Evolutionary conservation across 441 rosid species (phyloP).

Genomic region (Bruguiera hainesii): DNA sequence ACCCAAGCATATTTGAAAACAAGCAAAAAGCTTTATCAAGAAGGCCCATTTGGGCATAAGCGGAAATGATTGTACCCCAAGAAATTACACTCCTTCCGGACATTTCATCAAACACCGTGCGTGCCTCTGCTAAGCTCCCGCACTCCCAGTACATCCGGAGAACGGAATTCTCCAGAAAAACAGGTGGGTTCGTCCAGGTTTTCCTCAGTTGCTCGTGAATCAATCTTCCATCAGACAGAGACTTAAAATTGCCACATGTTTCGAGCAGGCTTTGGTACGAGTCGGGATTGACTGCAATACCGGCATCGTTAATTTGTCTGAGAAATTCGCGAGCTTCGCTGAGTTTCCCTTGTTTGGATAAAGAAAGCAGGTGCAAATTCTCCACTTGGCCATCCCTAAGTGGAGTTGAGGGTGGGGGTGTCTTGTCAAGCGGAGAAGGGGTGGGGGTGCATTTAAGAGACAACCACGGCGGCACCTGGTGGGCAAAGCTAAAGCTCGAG

Average conservation of each 20-base stretch:
- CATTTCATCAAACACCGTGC: slow-evolving; percentile 59
- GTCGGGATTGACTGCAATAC: slow-evolving; percentile 35
- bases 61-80: slow-evolving; percentile 49
- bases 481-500: slow-evolving; percentile 27
- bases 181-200: slow-evolving; percentile 30
- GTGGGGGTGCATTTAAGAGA: slow-evolving; percentile 40
- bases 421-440: slow-evolving; percentile 24
- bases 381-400: slow-evolving; percentile 43
- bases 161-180: slow-evolving; percentile 40
- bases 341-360: slow-evolving; percentile 58
- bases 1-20: slow-evolving; percentile 37
- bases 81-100: slow-evolving; percentile 37
- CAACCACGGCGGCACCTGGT: slow-evolving; percentile 51
- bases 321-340: slow-evolving; percentile 56
- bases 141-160: slow-evolving; percentile 52
- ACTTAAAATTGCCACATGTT: slow-evolving; percentile 37
- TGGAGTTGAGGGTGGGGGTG: slow-evolving; percentile 15
- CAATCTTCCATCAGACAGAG: slow-evolving; percentile 46
- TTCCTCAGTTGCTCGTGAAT: slow-evolving; percentile 39
- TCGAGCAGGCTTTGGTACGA: slow-evolving; percentile 49
- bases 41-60: slow-evolving; percentile 36
- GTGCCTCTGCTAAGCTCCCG: slow-evolving; percentile 56
- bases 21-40: slow-evolving; percentile 38
- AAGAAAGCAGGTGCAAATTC: slow-evolving; percentile 52
- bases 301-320: slow-evolving; percentile 46